Evolutionary conservation across 2,329 filamentous ascomycete genomes (phyloP), one percentile per base, ranked within the genome.

Genomic region (Clarireedia paspali): DNA sequence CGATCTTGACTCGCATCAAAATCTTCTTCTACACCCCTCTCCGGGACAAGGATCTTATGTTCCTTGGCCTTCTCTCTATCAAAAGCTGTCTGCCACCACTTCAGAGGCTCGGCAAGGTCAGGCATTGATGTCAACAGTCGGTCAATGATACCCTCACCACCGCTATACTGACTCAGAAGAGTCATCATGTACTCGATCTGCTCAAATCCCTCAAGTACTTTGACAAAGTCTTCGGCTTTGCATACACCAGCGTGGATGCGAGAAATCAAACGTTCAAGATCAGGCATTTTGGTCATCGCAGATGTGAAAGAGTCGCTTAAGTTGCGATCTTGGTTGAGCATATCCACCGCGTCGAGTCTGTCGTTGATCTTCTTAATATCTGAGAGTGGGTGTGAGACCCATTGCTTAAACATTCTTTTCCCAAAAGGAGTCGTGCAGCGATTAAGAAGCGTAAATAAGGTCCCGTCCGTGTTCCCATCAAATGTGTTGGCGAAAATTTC

Each of bases 351-450:
- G 72, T 99, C 91, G 10, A 99, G 77, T 5, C 94, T 84, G 62
- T 95, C 91, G 66, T 97, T 96, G 75, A 99, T 96, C 68, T 88
- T 91, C 39, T 78, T 74, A 5, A 89, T 85, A 71, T 96, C 88
- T 69, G 91, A 90, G 14, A 99, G 77, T 2, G 94, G 94, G 70
- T 99, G 94, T 66, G 92, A 97, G 2, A 99, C 87, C 94, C 94
- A 99, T 70, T 96, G 91, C 54, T 91, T 87, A 70, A 99, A 91
- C 70, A 96, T 83, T 10, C 94, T 87, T 73, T 99, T 99, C 56
- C 94, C 94, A 68, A 99, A 99, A 0, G 94, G 92, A 3, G 94
- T 97, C 60, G 96, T 87, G 68, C 94, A 99, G 51, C 90, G 84
- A 70, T 99, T 97, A 52, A 99, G 80, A 61, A 99, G 83, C 51